Evolutionary conservation across 192 early-diverging fungal species (phyloP).

Genomic region (Coemansia sp.): DNA sequence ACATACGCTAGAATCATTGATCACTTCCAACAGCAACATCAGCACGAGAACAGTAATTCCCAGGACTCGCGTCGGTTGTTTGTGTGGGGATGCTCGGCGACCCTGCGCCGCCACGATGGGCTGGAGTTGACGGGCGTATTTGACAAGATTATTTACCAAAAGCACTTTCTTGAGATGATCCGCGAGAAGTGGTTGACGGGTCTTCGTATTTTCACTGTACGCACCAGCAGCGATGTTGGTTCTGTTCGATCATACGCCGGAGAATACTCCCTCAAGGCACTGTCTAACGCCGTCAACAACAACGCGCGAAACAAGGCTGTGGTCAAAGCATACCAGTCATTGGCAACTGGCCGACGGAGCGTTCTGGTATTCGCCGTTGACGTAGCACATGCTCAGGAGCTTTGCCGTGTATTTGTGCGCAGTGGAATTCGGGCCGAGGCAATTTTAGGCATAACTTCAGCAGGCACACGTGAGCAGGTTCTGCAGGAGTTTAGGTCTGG

Average conservation of each 20-base stretch:
- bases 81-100: conserved; percentile 94
- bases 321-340: conserved; percentile 61
- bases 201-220: conserved; percentile 64
- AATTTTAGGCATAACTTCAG: conserved; percentile 60
- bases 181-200: conserved; percentile 72
- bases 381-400: conserved; percentile 66
- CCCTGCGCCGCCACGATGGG: conserved; percentile 82
- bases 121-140: conserved; percentile 65
- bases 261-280: conserved; percentile 63
- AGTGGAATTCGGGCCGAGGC: conserved; percentile 45
- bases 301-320: conserved; percentile 60
- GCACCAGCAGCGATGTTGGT: conserved; percentile 59
- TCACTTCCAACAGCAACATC: conserved; percentile 59
- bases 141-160: conserved; percentile 75
- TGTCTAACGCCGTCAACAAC: conserved; percentile 63
- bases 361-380: conserved; percentile 89
- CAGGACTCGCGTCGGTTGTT: conserved; percentile 42
- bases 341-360: conserved; percentile 51
- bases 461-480: conserved; percentile 56
- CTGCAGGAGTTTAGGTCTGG: conserved; percentile 63
- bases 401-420: conserved; percentile 58
- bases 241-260: conserved; percentile 49
- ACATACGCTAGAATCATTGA: conserved; percentile 71
- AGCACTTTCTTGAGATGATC: conserved; percentile 80
- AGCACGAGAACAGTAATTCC: conserved; percentile 37